phyloP scores from a whole-genome alignment of 495 filamentous ascomycete species.

The Staphylotrichum longicolle region DNA sequence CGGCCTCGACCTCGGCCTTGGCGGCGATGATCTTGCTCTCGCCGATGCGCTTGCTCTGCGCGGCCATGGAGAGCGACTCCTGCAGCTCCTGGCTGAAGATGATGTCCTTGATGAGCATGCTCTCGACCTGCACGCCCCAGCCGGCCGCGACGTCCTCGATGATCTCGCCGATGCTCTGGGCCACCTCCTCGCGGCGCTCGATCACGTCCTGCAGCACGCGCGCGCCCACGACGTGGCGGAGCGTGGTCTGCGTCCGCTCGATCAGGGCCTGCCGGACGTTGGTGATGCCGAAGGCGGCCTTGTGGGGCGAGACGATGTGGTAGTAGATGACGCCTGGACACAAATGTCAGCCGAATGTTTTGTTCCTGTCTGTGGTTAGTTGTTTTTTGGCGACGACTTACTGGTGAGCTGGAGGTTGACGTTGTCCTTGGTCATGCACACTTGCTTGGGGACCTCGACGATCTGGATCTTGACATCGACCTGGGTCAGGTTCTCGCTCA shows the following conservation, averaged over 20 bases:
- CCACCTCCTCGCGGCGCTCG: constrained; percentile 96
- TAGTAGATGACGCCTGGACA: constrained; percentile 82
- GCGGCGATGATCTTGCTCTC: constrained; percentile 98
- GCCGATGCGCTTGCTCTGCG: constrained; percentile 97
- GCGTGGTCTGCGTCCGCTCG: constrained; percentile 96
- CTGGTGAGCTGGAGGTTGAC: constrained; percentile 82
- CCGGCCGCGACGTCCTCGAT: constrained; percentile 92
- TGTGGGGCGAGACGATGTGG: constrained; percentile 92
- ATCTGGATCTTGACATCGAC: constrained; percentile 99
- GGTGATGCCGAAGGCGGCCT: constrained; percentile 93
- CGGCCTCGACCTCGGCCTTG: constrained; percentile 92
- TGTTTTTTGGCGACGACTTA: constrained; percentile 36
- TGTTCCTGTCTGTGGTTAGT: no score
- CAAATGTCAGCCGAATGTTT: neutral
- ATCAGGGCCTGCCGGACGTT: constrained; percentile 93
- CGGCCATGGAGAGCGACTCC: constrained; percentile 98
- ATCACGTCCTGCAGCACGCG: constrained; percentile 98
- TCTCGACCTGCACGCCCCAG: constrained; percentile 96
- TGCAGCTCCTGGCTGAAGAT: constrained; percentile 96
- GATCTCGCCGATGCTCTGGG: constrained; percentile 90
- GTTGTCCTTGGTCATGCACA: constrained; percentile 99
- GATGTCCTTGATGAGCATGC: constrained; percentile 99
- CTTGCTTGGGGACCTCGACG: constrained; percentile 90
- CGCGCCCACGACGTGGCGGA: constrained; percentile 95
- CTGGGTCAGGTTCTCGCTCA: constrained; percentile 82